Conservation (phyloP, 768 basidiomycete species). For the Amanita rubescens region DNA sequence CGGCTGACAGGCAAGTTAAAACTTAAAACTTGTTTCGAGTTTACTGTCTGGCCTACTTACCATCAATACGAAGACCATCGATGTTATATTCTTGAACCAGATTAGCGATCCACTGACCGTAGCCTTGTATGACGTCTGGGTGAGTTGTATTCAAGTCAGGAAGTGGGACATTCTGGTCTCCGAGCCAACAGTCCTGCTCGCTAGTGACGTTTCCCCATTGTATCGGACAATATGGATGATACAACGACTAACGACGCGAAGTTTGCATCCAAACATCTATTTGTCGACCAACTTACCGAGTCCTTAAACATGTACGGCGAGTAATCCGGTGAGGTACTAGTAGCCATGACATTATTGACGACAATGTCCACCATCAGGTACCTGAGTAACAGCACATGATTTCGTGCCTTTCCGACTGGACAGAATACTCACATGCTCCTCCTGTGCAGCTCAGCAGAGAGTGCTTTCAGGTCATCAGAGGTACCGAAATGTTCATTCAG, state of each 20-base stretch:
- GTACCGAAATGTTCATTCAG: slow-evolving; percentile 63
- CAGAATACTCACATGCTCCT: slow-evolving; percentile 59
- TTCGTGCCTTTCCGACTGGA: too few species aligned
- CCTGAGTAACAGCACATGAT: slow-evolving; percentile 21
- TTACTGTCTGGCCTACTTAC: slow-evolving; percentile 17
- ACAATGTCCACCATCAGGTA: slow-evolving; percentile 85
- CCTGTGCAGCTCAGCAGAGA: slow-evolving; percentile 54
- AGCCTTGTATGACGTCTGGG: slow-evolving; percentile 50
- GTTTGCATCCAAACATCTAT: not conserved
- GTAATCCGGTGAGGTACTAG: slow-evolving; percentile 52
- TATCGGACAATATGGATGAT: slow-evolving; percentile 75
- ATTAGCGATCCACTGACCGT: slow-evolving; percentile 59
- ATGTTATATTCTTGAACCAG: slow-evolving; percentile 67
- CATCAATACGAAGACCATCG: slow-evolving; percentile 86
- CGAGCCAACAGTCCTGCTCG: slow-evolving; percentile 77
- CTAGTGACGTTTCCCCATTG: slow-evolving; percentile 64
- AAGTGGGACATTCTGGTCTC: slow-evolving; percentile 65
- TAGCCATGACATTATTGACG: slow-evolving; percentile 80
- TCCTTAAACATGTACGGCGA: slow-evolving; percentile 66
- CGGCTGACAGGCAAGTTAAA: slow-evolving; percentile 22
- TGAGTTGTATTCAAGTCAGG: slow-evolving; percentile 77
- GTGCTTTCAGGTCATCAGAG: slow-evolving; percentile 53
- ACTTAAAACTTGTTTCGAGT: not conserved
- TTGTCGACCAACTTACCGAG: slow-evolving; percentile 27
- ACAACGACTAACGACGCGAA: slow-evolving; percentile 39